Evolutionary conservation across 1,284 basidiomycete species (phyloP).

Genomic region (Neonothopanus nambi): DNA sequence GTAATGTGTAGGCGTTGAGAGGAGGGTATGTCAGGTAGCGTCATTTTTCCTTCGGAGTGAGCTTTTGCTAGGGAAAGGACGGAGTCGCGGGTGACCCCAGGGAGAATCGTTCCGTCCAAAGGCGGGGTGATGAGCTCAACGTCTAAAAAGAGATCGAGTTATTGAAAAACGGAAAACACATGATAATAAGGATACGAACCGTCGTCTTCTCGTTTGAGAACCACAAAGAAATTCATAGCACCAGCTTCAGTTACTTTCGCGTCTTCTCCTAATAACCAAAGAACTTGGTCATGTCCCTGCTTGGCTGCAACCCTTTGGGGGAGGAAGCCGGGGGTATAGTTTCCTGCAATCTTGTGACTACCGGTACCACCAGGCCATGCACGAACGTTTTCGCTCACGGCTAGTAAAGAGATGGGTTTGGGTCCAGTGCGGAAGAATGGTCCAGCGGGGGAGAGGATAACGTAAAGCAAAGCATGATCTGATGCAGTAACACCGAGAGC

Average conservation of each 20-base stretch:
- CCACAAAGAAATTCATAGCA: constrained; percentile 74
- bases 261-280: constrained; percentile 42
- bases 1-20: constrained; percentile 46
- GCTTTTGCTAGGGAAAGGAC: constrained; percentile 61
- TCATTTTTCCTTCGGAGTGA: constrained; percentile 34
- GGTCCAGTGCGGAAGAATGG: constrained; percentile 71
- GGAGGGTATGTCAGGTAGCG: constrained; percentile 41
- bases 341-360: constrained; percentile 63
- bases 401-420: constrained; percentile 71
- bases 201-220: constrained; percentile 50
- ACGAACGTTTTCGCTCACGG: constrained; percentile 67
- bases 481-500: constrained; percentile 71
- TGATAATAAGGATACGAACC: constrained; percentile 23
- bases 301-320: constrained; percentile 63
- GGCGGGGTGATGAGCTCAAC: constrained; percentile 73
- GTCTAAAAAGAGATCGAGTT: constrained; percentile 33
- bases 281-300: constrained; percentile 64
- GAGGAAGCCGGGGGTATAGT: constrained; percentile 71
- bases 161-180: constrained; percentile 3
- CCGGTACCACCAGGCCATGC: constrained; percentile 85
- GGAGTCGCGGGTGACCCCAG: constrained; percentile 76
- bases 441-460: constrained; percentile 66
- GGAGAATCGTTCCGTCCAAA: constrained; percentile 74
- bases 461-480: constrained; percentile 70
- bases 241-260: constrained; percentile 52